Conservation (phyloP, 495 filamentous ascomycete species). For the Xylaria scruposa region DNA sequence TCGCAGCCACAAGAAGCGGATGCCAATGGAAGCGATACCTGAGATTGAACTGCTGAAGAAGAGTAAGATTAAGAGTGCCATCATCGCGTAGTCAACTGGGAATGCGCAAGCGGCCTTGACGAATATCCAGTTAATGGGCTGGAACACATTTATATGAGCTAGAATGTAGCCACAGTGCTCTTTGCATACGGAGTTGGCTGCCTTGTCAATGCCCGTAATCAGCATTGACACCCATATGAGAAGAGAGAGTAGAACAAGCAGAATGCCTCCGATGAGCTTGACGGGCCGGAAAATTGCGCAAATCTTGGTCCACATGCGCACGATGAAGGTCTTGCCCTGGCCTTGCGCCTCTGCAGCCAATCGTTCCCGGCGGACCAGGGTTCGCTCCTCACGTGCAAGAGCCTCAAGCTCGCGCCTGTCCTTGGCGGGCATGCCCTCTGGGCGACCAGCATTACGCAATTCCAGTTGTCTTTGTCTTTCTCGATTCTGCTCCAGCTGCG, state of each 20-base stretch:
- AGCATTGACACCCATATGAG: slow-evolving; percentile 90
- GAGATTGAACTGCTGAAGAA: slow-evolving; percentile 87
- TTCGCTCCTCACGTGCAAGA: slow-evolving; percentile 87
- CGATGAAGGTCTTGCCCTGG: slow-evolving; percentile 71
- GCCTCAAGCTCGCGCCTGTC: slow-evolving; percentile 88
- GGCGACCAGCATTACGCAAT: slow-evolving; percentile 78
- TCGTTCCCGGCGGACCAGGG: slow-evolving; percentile 86
- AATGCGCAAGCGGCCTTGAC: slow-evolving; percentile 82
- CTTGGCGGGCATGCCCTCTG: slow-evolving; percentile 76
- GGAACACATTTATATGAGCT: slow-evolving; percentile 89
- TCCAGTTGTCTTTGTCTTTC: slow-evolving; percentile 92
- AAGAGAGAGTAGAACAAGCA: slow-evolving; percentile 73
- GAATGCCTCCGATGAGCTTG: slow-evolving; percentile 82
- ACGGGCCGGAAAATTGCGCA: slow-evolving; percentile 80
- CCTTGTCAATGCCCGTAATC: slow-evolving; percentile 94
- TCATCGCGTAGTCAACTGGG: slow-evolving; percentile 90
- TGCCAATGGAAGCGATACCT: slow-evolving; percentile 84
- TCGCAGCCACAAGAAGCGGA: slow-evolving; percentile 92
- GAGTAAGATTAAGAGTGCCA: slow-evolving; percentile 79
- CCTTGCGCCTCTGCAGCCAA: slow-evolving; percentile 81
- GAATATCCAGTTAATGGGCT: slow-evolving; percentile 92
- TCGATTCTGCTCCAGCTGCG: slow-evolving; percentile 82
- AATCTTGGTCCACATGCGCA: slow-evolving; percentile 75
- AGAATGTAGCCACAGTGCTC: slow-evolving; percentile 91
- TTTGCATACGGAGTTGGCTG: slow-evolving; percentile 92